phyloP scores from a whole-genome alignment of 352 stramenopile species.

The Globisporangium paddicum region DNA sequence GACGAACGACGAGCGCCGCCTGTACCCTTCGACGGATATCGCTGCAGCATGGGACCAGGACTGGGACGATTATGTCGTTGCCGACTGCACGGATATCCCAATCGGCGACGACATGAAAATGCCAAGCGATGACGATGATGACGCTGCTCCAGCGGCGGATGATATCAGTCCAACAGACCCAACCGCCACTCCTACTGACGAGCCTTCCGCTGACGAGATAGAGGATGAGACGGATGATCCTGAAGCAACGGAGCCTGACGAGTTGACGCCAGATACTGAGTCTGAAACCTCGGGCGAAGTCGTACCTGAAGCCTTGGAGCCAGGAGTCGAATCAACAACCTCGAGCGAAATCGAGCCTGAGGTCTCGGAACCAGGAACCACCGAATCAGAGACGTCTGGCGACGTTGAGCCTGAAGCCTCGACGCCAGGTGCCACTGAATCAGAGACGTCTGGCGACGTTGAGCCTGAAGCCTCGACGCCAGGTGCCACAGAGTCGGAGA shows the following conservation, averaged over 20 bases:
- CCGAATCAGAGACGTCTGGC: not conserved
- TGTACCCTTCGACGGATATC: constrained; percentile 7
- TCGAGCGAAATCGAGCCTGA: not conserved
- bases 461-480: too few relatives aligned
- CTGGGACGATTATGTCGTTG: constrained; percentile 2
- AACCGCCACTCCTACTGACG: not conserved
- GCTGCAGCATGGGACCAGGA: constrained; percentile 4
- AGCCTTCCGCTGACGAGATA: not conserved
- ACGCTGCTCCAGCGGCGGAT: not conserved
- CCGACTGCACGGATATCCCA: constrained; percentile 10
- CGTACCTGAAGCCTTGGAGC: not conserved
- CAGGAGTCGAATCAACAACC: not conserved
- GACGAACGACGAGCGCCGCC: constrained; percentile 2
- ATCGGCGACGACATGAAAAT: constrained; percentile 3
- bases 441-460: too few relatives aligned
- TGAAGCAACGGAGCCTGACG: not conserved
- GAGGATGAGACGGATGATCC: not conserved
- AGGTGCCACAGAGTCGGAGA: too few relatives aligned
- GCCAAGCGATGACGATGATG: not conserved
- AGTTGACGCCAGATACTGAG: too few relatives aligned
- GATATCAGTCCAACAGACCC: not conserved
- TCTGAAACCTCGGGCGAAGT: too few relatives aligned
- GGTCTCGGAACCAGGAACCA: not conserved
- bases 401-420: not conserved
- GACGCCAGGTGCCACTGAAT: too few relatives aligned